Percentiles rank a stretch among this genome's conserved stretches.
Conservation (phyloP, 768 basidiomycete genomes). For the Trametes cinnabarina region DNA sequence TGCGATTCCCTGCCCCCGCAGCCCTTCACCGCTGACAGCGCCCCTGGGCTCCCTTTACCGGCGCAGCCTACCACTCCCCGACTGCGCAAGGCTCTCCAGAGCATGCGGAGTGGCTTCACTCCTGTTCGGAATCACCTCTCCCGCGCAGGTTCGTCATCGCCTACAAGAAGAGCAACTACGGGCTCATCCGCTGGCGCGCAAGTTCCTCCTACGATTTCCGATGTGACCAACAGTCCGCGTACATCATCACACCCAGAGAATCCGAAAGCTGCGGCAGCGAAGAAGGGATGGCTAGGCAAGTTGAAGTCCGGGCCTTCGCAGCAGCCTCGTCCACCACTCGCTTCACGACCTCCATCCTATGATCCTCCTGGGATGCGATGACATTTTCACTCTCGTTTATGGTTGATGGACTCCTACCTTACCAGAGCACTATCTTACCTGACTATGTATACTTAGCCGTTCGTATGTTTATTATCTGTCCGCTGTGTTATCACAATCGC, state of each 20-base stretch:
- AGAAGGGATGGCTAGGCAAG: slow-evolving; percentile 72
- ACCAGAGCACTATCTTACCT: slow-evolving; percentile 9
- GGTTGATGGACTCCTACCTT: not conserved
- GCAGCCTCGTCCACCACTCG: slow-evolving; percentile 1
- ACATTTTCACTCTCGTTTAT: not conserved
- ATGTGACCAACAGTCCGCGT: slow-evolving; percentile 67
- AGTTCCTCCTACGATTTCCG: slow-evolving; percentile 38
- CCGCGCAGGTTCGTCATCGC: slow-evolving; percentile 47
- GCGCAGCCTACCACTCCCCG: slow-evolving; percentile 52
- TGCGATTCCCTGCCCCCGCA: slow-evolving; percentile 57
- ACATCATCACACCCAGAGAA: slow-evolving; percentile 9
- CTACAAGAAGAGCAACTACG: slow-evolving; percentile 45
- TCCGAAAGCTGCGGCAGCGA: slow-evolving; percentile 39
- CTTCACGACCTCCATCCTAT: slow-evolving; percentile 9
- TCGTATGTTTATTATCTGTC: slow-evolving; percentile 18
- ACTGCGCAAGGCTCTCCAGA: slow-evolving; percentile 55
- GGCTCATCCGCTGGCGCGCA: slow-evolving; percentile 32
- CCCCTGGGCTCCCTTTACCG: slow-evolving; percentile 35
- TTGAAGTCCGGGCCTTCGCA: slow-evolving; percentile 45
- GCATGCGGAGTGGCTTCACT: slow-evolving; percentile 67
- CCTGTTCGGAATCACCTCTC: slow-evolving; percentile 54
- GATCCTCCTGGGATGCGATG: slow-evolving; percentile 14
- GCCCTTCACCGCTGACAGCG: slow-evolving; percentile 57
- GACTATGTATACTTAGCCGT: slow-evolving; percentile 14
- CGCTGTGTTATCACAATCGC: slow-evolving; percentile 11